Conservation (phyloP, 441 rosid genomes). For the Dalechampia spathulata region DNA sequence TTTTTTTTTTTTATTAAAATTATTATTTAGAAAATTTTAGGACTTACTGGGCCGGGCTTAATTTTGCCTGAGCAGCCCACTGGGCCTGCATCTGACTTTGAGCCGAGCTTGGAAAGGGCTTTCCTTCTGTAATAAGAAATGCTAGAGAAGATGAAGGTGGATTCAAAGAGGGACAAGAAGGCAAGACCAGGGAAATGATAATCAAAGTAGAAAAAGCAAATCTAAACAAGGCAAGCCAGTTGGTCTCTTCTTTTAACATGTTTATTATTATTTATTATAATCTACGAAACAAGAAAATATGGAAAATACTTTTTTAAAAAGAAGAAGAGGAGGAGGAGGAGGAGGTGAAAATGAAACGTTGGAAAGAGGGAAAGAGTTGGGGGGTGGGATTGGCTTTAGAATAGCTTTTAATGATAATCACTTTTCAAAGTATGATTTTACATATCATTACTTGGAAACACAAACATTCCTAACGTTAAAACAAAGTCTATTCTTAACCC, state of each 20-base stretch:
- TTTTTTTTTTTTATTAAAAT: no score
- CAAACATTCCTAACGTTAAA: slow-evolving; percentile 22
- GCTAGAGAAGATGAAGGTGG: no score
- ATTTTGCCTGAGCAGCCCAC: no score
- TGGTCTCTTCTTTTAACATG: slow-evolving; percentile 53
- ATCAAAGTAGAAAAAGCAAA: no score
- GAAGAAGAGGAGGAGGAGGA: neutral
- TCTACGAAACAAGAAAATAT: slow-evolving; percentile 22
- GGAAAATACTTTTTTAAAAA: no score
- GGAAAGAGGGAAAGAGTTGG: slow-evolving; percentile 51
- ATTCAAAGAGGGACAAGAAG: no score
- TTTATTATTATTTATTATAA: slow-evolving; percentile 10
- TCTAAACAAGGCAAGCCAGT: neutral
- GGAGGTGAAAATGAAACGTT: slow-evolving; percentile 29
- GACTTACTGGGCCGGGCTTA: no score
- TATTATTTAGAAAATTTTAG: no score
- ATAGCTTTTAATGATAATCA: slow-evolving; percentile 46
- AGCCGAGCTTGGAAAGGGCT: no score
- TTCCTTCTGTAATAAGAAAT: no score
- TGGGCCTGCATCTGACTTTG: no score
- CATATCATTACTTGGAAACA: slow-evolving; percentile 1
- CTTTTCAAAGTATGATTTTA: slow-evolving; percentile 30
- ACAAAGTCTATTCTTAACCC: slow-evolving; percentile 10
- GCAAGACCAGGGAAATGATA: no score
- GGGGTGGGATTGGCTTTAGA: slow-evolving; percentile 36